Conservation (phyloP, 768 basidiomycete genomes). For the Podaxis carcinomalis region DNA sequence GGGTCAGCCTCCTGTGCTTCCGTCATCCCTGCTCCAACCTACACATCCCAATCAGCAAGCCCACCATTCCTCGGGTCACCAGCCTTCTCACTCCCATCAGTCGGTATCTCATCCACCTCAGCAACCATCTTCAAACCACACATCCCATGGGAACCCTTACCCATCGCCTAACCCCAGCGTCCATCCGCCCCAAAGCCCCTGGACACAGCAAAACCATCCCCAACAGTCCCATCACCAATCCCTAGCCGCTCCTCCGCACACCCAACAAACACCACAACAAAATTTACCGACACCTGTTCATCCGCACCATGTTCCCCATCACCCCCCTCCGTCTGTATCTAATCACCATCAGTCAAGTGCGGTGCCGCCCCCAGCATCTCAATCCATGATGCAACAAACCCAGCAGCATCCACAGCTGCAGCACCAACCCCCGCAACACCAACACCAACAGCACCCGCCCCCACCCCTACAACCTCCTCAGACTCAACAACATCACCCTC, state of each 20-base stretch:
- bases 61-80: conserved; percentile 4
- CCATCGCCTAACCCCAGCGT: conserved; percentile 7
- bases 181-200: conserved; percentile 11
- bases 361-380: conserved; percentile 34
- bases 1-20: conserved; percentile 1
- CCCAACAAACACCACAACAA: conserved; percentile 32
- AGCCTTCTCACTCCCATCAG: conserved; percentile 2
- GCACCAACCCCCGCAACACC: conserved; percentile 23
- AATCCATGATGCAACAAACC: conserved; percentile 37
- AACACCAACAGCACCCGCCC: conserved; percentile 19
- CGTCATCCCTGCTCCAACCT: conserved; percentile 7
- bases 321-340: conserved; percentile 20
- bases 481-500: conserved; percentile 26
- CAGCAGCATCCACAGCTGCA: conserved; percentile 22
- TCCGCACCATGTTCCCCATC: conserved; percentile 24
- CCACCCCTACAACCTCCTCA: conserved; percentile 21
- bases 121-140: conserved; percentile 8
- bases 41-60: not conserved
- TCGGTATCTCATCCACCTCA: conserved; percentile 1
- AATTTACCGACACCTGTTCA: conserved; percentile 32
- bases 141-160: conserved; percentile 9
- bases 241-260: conserved; percentile 5
- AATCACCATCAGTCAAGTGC: conserved; percentile 38
- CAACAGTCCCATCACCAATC: conserved; percentile 33
- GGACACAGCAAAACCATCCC: conserved; percentile 23